Evolutionary conservation across 2,329 filamentous ascomycete genomes (phyloP), one percentile per base, ranked within the genome.

Genomic region (Cryphonectria carpinicola): DNA sequence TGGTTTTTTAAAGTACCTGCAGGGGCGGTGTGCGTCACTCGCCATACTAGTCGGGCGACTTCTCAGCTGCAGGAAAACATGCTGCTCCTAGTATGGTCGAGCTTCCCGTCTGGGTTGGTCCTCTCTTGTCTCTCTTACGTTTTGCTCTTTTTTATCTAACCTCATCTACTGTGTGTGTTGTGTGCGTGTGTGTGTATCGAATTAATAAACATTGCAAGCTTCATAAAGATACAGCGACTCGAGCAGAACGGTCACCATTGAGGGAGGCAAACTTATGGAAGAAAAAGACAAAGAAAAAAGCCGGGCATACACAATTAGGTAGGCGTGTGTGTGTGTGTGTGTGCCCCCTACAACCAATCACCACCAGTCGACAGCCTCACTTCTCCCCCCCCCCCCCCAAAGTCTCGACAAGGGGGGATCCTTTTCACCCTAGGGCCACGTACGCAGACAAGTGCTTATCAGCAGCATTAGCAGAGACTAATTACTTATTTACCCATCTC

Each of bases 281-380:
- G 6, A 46, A 19, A 46, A 19, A 43, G 22, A 54, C 28, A n/a
- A 54, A 25, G n/a, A n/a, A 54, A 11, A 13, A 25, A 56, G 52
- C 25, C 32, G 52, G 17, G 3, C 32, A 54, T n/a, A 66, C 22
- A 35, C 14, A 56, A 13, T 49, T 7, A 3, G 19, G 46, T n/a
- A 49, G 22, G 41, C 19, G 19, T 49, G 22, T n/a, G 43, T 41
- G 39, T 41, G 39, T 41, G 11, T 41, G 13, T 14, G 39, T 49
- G 22, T n/a, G 43, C 3, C 5, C 14, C 14, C 32, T 63, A 19
- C 19, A 37, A 43, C 68, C 65, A 70, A 67, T 63, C 65, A 25
- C 25, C 37, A 22, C 56, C n/a, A 32, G 56, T 56, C 56, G 56
- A 70, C 65, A 56, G 65, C 58, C 68, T 67, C 65, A 49, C 28